Evolutionary conservation across 257 asterid genomes (phyloP).

Genomic region (Gardenia jasminoides): DNA sequence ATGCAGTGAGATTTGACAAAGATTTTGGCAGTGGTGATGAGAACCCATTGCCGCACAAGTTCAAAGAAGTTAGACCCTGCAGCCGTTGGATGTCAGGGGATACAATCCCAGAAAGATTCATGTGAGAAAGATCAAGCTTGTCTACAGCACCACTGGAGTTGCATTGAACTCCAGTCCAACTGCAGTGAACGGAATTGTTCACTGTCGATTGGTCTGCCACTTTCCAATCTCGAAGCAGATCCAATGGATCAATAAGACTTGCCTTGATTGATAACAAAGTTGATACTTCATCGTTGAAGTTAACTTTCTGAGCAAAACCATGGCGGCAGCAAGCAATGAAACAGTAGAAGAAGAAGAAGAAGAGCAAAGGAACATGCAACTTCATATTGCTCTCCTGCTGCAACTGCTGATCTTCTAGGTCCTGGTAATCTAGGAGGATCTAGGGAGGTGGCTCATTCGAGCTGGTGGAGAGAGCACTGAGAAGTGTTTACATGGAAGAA

Average conservation of each 20-base stretch:
- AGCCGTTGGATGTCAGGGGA: slow-evolving; percentile 45
- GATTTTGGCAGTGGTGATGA: slow-evolving; percentile 52
- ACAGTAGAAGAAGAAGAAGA: slow-evolving; percentile 29
- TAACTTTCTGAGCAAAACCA: slow-evolving; percentile 20
- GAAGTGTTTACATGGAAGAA: slow-evolving; percentile 20
- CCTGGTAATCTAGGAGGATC: slow-evolving; percentile 10
- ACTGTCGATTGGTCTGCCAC: slow-evolving; percentile 19
- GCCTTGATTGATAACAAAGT: slow-evolving; percentile 49
- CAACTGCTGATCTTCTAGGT: slow-evolving; percentile 8
- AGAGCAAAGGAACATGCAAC: slow-evolving; percentile 28
- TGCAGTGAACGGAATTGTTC: slow-evolving; percentile 45
- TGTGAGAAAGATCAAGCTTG: slow-evolving; percentile 56
- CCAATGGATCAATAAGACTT: slow-evolving; percentile 54
- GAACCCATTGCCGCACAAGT: slow-evolving; percentile 58
- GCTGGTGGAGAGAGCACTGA: slow-evolving; percentile 18
- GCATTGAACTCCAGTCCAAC: slow-evolving; percentile 70
- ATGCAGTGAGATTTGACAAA: slow-evolving; percentile 45
- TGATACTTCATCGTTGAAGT: slow-evolving; percentile 35
- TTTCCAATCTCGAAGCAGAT: slow-evolving; percentile 55
- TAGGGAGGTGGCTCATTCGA: slow-evolving; percentile 33
- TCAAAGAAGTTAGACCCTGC: slow-evolving; percentile 31
- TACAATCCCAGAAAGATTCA: slow-evolving; percentile 63
- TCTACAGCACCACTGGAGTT: slow-evolving; percentile 46
- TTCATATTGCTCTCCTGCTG: slow-evolving; percentile 35
- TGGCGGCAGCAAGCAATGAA: slow-evolving; percentile 17